These are phyloP conservation scores for Pseudonectria foliicola DNA, from an alignment of 2,329 filamentous ascomycete species.

Conservation along the genomic window DNA sequence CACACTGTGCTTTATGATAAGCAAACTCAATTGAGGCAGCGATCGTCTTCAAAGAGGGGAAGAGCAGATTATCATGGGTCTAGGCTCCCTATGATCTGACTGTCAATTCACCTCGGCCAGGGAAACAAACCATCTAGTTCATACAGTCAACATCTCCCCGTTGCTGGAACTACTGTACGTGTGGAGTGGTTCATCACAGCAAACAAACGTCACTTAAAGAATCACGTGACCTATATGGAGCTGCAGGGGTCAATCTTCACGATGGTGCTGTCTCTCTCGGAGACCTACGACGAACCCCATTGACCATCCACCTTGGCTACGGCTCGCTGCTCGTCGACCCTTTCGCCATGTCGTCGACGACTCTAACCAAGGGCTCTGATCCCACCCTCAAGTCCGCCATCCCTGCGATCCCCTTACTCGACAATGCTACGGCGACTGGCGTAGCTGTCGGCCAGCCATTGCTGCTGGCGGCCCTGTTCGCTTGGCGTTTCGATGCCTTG, in stretches of 20 bases:
- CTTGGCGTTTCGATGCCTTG: conserved; percentile 56
- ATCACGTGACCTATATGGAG: too few relatives aligned
- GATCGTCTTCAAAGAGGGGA: too few relatives aligned
- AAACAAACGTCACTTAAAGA: too few relatives aligned
- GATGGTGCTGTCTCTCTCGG: not conserved
- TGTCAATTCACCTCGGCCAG: too few relatives aligned
- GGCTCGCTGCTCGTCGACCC: conserved; percentile 29
- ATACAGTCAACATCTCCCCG: too few relatives aligned
- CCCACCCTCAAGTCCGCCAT: conserved; percentile 22
- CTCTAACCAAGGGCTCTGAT: conserved; percentile 22
- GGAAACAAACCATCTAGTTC: too few relatives aligned
- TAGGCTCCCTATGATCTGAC: too few relatives aligned
- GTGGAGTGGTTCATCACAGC: too few relatives aligned
- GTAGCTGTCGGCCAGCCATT: conserved; percentile 62
- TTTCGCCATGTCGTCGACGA: conserved; percentile 33
- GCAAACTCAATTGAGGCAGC: too few relatives aligned
- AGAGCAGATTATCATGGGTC: too few relatives aligned
- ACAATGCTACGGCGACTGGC: conserved; percentile 33
- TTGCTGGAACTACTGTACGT: too few relatives aligned
- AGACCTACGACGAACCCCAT: conserved; percentile 1
- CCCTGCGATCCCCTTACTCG: conserved; percentile 31
- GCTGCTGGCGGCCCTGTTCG: conserved; percentile 58
- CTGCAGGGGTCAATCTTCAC: not conserved
- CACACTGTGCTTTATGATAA: too few relatives aligned
- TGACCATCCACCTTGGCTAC: conserved; percentile 3